Percentiles rank a stretch among this genome's conserved stretches.
Evolutionary conservation across 306 rosid species (phyloP).

Genomic region (Prunus armeniaca): DNA sequence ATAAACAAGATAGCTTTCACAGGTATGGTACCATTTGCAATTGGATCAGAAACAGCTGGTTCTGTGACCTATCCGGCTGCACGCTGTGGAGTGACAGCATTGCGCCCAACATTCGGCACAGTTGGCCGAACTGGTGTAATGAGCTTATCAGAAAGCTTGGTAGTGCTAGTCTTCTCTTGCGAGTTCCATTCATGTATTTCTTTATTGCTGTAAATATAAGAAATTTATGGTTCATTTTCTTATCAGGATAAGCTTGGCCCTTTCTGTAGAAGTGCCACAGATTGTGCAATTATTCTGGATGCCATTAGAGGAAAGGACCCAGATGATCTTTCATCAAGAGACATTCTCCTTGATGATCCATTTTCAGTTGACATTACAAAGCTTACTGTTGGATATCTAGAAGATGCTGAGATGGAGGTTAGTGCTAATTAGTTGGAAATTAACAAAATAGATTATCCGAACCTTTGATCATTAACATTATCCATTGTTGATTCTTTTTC

Average conservation of each 20-base stretch:
- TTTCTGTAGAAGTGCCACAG: slow-evolving; percentile 77
- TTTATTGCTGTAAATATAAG: neutral
- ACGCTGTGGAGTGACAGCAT: slow-evolving; percentile 78
- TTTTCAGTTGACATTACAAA: slow-evolving; percentile 60
- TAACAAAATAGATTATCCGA: neutral
- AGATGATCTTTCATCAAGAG: slow-evolving; percentile 66
- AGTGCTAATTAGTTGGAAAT: slow-evolving; percentile 11
- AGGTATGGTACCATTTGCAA: slow-evolving; percentile 91
- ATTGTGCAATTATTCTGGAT: slow-evolving; percentile 74
- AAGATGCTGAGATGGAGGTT: slow-evolving; percentile 84
- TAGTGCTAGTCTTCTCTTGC: slow-evolving; percentile 17
- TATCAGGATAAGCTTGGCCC: slow-evolving; percentile 88
- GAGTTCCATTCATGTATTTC: neutral
- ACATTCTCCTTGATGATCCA: slow-evolving; percentile 60
- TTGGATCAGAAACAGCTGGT: slow-evolving; percentile 87
- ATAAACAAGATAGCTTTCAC: neutral
- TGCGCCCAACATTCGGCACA: slow-evolving; percentile 79
- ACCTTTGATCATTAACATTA: neutral
- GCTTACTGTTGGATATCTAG: slow-evolving; percentile 76
- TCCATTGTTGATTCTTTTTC: neutral
- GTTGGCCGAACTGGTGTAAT: slow-evolving; percentile 82
- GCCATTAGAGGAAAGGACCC: slow-evolving; percentile 72
- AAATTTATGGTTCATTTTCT: slow-evolving; percentile 24
- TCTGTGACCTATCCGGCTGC: slow-evolving; percentile 77
- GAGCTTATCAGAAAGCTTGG: slow-evolving; percentile 89